Evolutionary conservation across 2,329 filamentous ascomycete genomes (phyloP), one percentile per base, ranked within the genome.

Genomic region (Sarocladium strictum): DNA sequence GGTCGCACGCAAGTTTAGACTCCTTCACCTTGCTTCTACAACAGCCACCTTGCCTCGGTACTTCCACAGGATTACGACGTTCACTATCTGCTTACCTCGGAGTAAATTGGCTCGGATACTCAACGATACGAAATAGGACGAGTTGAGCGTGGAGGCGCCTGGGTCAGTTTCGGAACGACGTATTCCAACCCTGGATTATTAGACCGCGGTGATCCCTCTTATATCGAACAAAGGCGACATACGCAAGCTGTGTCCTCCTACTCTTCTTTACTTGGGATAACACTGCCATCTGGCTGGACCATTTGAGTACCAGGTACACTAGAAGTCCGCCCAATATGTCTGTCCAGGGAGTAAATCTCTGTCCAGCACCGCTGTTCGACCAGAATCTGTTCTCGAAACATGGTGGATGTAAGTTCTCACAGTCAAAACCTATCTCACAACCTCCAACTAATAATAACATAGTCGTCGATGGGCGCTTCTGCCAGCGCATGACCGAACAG

Each of bases 311-410:
- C 29, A 23, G 21, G 14, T 3, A 6, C 3, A 7, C 19, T 23
- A 11, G 14, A 29, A 33, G 27, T n/a, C 12, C 21, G 24, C n/a
- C 27, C 33, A 53, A 24, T 5, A 54, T 54, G 53, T 27, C 53
- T 19, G n/a, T 3, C 15, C 11, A 62, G 35, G 83, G 80, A 58
- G 63, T 71, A 17, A 70, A 69, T 49, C 23, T 70, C 21, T 95
- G 90, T 68, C 80, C 82, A 15, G 60, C 76, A 53, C 90, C 90
- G 4, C 93, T 94, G 65, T 77, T 85, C 58, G 82, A 89, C 65
- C 77, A 78, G 56, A 69, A 71, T 27, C 68, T 78, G 56, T 95
- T 86, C 64, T 80, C 78, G 47, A 60, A 68, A 23, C 71, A 67
- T 43, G 81, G 80, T 63, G 89, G 89, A 70, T 89, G 88, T 92